phyloP scores from a whole-genome alignment of 1,139 yeast genomes.

The Pneumocystis oryctolagi region DNA sequence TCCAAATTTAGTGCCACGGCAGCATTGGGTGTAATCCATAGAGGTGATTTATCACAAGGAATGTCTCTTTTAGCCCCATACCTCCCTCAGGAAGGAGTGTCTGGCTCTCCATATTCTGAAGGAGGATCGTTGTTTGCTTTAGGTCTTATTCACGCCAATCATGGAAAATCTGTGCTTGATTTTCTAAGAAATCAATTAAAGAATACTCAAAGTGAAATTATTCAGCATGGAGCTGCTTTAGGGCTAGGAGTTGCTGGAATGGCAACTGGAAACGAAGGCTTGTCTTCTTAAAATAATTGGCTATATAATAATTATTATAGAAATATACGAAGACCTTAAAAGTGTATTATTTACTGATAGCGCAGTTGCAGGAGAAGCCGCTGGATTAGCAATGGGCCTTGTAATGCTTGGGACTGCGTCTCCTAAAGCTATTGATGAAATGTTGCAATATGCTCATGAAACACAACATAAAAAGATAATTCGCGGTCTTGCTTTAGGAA shows the following conservation, averaged over 20 bases:
- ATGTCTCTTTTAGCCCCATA: conserved; percentile 77
- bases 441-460: conserved; percentile 85
- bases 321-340: conserved; percentile 67
- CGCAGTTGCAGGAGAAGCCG: conserved; percentile 92
- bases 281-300: neutral
- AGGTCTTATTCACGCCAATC: conserved; percentile 91
- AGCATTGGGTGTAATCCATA: conserved; percentile 92
- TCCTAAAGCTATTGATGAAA: conserved; percentile 55
- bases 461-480: conserved; percentile 92
- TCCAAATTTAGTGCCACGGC: conserved; percentile 96
- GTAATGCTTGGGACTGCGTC: conserved; percentile 91
- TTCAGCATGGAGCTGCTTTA: conserved; percentile 88
- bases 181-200: conserved; percentile 48
- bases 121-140: conserved; percentile 93
- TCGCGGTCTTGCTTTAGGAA: conserved; percentile 78
- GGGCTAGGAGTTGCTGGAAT: conserved; percentile 96
- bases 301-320: neutral
- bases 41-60: conserved; percentile 87
- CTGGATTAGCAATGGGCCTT: conserved; percentile 91
- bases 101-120: conserved; percentile 60
- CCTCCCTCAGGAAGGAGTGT: conserved; percentile 38
- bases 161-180: conserved; percentile 75
- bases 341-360: conserved; percentile 79
- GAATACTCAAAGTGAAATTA: conserved; percentile 40
- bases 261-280: conserved; percentile 59